These are phyloP conservation scores for Backusella australiensis DNA, from an alignment of 192 early-diverging fungal species.

Conservation along the genomic window DNA sequence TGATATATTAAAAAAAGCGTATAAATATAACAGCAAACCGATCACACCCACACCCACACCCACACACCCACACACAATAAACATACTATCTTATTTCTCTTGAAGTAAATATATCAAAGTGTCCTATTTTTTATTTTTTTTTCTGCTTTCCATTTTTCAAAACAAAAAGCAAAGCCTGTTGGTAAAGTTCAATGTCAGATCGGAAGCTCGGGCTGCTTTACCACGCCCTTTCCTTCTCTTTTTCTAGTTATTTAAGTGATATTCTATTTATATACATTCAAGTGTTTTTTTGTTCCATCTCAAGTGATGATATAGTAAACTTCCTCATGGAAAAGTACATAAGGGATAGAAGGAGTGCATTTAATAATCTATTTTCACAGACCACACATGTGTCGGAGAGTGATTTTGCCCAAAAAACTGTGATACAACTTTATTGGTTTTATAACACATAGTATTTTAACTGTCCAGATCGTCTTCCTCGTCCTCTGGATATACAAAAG, in stretches of 20 bases:
- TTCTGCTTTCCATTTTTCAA: background rate
- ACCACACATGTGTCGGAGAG: background rate
- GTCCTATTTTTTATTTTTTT: background rate
- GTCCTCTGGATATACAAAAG: background rate
- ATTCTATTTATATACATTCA: background rate
- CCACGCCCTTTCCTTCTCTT: background rate
- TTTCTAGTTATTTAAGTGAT: background rate
- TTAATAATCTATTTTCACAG: background rate
- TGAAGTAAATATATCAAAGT: background rate
- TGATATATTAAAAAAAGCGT: background rate
- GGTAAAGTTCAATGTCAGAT: constrained; percentile 3
- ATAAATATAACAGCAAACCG: background rate
- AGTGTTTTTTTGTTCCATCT: background rate
- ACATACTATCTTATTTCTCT: background rate
- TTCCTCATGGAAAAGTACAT: background rate
- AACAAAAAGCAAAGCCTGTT: background rate
- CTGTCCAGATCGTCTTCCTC: background rate
- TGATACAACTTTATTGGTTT: background rate
- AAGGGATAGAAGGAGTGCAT: background rate
- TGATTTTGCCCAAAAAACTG: background rate
- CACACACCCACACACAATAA: background rate
- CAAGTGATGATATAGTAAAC: background rate
- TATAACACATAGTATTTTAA: background rate
- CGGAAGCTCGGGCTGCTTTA: background rate
- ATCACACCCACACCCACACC: background rate